Evolutionary conservation across 164 flowering plant genomes (phyloP).

Genomic region (Aristolochia fimbriata): DNA sequence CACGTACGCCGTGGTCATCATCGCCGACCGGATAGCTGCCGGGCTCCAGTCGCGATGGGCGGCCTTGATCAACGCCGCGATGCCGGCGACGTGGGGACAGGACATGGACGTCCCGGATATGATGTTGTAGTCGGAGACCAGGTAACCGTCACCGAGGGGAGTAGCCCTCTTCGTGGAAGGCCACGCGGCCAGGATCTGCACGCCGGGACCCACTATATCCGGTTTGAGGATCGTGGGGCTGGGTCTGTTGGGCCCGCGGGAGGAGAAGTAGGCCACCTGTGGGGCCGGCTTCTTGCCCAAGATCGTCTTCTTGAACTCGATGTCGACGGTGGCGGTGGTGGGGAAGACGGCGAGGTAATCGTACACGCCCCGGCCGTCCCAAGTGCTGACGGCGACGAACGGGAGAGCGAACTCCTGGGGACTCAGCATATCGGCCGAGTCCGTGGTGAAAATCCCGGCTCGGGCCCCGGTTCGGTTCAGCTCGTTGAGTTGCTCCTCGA

Average conservation of each 20-base stretch:
- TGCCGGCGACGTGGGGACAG: constrained; percentile 34
- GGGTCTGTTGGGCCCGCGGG: constrained; percentile 8
- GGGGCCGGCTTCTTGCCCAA: constrained; percentile 14
- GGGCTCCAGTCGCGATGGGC: constrained; percentile 5
- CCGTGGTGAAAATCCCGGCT: constrained; percentile 19
- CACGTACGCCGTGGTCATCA: constrained; percentile 79
- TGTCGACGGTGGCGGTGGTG: constrained; percentile 1
- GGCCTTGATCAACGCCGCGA: constrained; percentile 1
- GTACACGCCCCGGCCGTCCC: background rate
- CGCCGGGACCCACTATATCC: constrained; percentile 11
- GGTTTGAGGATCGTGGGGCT: constrained; percentile 14
- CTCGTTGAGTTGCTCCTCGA: constrained; percentile 8
- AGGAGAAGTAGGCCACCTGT: constrained; percentile 12
- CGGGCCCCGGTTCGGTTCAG: constrained; percentile 14
- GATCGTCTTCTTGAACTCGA: constrained; percentile 7
- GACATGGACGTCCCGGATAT: constrained; percentile 5
- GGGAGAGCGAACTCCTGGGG: constrained; percentile 3
- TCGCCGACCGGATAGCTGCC: constrained; percentile 36
- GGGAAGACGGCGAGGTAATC: background rate
- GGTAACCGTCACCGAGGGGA: background rate
- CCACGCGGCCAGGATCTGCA: constrained; percentile 9
- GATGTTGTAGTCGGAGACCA: constrained; percentile 1
- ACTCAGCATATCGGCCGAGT: constrained; percentile 1
- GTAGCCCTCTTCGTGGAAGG: background rate
- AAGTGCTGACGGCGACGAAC: background rate